Evolutionary conservation across 2,329 filamentous ascomycete species (phyloP).

Genomic region (Fusarium proliferatum): DNA sequence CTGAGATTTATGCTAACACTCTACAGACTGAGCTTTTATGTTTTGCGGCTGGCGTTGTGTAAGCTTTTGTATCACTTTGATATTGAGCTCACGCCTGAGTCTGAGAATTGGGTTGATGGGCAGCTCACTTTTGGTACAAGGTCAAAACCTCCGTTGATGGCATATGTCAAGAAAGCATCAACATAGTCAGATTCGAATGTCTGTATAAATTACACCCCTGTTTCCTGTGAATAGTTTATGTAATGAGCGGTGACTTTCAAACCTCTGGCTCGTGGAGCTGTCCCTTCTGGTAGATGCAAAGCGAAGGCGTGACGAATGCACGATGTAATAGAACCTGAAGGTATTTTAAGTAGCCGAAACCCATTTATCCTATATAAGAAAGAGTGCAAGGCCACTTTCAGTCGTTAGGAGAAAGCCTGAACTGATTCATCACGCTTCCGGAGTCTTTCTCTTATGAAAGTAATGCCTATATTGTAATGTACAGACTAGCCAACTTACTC

Average conservation of each 20-base stretch:
- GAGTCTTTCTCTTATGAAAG: no score
- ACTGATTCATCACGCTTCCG: accelerated
- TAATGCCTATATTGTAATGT: accelerated
- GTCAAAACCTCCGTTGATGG: background rate
- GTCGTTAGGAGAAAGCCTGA: background rate
- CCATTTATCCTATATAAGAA: no score
- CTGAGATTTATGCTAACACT: accelerated
- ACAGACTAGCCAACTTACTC: accelerated
- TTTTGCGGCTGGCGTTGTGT: background rate
- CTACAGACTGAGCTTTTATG: background rate
- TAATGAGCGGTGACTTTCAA: no score
- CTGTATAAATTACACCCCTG: accelerated
- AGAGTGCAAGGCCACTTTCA: background rate
- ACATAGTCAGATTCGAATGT: accelerated
- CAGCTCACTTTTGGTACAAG: background rate
- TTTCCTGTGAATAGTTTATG: no score
- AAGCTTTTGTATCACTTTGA: background rate
- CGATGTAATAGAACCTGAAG: no score
- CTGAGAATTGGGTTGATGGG: background rate
- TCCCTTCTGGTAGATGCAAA: no score
- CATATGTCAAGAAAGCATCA: background rate
- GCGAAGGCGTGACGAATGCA: no score
- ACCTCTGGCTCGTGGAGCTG: no score
- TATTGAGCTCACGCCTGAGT: background rate
- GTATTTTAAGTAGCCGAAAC: no score